Percentiles rank a stretch among this genome's conserved stretches.
These are phyloP conservation scores for Acer campestre DNA, from an alignment of 345 rosid genomes.

Conservation along the genomic window DNA sequence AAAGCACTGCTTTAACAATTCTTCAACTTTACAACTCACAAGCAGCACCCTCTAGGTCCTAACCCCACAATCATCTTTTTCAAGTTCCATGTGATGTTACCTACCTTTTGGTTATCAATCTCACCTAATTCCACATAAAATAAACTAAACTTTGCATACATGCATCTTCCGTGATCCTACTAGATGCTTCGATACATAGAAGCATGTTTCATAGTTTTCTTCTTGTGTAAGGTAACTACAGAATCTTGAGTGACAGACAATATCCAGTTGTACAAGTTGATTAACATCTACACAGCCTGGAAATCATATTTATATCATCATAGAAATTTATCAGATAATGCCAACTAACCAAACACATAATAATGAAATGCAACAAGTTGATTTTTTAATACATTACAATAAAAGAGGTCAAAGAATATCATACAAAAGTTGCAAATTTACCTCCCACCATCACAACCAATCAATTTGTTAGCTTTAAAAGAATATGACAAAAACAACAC, in stretches of 20 bases:
- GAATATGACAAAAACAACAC: conserved; percentile 18
- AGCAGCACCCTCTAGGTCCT: too few species aligned
- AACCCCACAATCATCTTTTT: too few species aligned
- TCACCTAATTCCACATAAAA: not conserved
- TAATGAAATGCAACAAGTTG: not conserved
- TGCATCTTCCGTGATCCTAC: too few species aligned
- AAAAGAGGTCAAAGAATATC: not conserved
- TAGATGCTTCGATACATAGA: too few species aligned
- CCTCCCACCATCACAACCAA: conserved; percentile 5
- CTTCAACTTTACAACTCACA: too few species aligned
- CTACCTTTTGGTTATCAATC: not conserved
- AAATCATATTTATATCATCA: not conserved
- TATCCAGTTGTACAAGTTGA: not conserved
- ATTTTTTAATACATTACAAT: not conserved
- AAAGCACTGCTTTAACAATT: not conserved
- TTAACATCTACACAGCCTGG: not conserved
- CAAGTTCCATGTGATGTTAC: conserved; percentile 1
- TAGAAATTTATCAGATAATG: not conserved
- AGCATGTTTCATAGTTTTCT: not conserved
- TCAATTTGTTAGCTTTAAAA: conserved; percentile 25
- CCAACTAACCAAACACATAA: not conserved
- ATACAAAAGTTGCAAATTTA: not conserved
- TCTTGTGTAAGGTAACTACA: not conserved
- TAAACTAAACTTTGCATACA: too few species aligned
- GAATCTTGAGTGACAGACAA: not conserved